Conservation (phyloP, 208 protist species). For the Endotrypanum monterogeii region DNA sequence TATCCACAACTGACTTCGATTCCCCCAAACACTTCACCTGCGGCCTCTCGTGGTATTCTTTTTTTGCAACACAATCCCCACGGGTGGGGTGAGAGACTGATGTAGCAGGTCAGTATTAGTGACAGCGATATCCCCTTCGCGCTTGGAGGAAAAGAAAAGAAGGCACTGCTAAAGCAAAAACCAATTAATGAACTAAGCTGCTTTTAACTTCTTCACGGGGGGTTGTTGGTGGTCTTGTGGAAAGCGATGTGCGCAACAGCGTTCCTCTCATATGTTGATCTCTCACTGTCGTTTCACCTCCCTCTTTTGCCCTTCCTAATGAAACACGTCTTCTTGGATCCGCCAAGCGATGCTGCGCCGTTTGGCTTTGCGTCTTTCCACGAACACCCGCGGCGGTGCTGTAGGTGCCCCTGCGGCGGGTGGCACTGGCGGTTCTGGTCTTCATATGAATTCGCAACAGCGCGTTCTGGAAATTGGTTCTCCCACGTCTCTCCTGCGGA, state of each 20-base stretch:
- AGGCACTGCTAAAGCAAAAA: not conserved
- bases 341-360: constrained; percentile 12
- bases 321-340: not conserved
- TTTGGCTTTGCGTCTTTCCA: constrained; percentile 2
- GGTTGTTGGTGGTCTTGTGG: not conserved
- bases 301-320: not conserved
- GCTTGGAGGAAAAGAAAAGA: too few relatives aligned
- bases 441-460: constrained; percentile 79
- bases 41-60: too few relatives aligned
- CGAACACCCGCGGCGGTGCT: not conserved
- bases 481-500: constrained; percentile 78
- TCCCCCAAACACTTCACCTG: not conserved
- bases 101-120: not conserved
- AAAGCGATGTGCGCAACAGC: not conserved
- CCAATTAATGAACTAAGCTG: not conserved
- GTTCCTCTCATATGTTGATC: not conserved
- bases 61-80: too few relatives aligned
- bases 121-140: not conserved
- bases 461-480: constrained; percentile 82
- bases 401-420: not conserved
- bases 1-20: not conserved
- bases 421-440: constrained; percentile 8
- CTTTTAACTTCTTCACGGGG: not conserved
- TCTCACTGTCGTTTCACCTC: not conserved
- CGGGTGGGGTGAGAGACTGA: too few relatives aligned